Base-by-base conservation (phyloP, 2,329 filamentous ascomycete species). In the Botryotinia narcissicola region DNA sequence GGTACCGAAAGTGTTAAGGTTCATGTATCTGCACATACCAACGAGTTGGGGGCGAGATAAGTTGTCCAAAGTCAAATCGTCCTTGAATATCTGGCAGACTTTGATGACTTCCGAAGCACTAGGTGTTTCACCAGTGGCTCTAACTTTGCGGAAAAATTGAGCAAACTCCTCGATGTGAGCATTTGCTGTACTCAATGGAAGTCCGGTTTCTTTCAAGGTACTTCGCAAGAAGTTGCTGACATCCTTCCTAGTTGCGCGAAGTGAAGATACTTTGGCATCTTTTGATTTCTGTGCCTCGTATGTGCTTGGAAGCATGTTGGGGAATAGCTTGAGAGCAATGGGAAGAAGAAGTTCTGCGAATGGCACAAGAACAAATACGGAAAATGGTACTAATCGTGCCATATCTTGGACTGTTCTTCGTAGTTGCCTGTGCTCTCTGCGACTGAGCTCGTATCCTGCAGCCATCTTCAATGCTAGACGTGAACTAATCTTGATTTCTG, bases 41-140 rank as follows among this genome's bases (percentile, higher is more conserved):
- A 99, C 95, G 70, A 99, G 87, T 84, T 99, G 96, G 25, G 96
- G 96, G 76, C 96, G 89, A 29, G 95, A 98, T 77, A 99, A 85
- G 84, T 99, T 99, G 89, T 99, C 96, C 46, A 99, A 87, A 0
- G 96, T 99, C 79, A 99, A 82, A 82, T 99, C 96, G 81, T 99
- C 96, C 83, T 96, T 97, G 89, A 99, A 99, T 77, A 97, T 92
- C 87, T 98, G 97, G 90, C 96, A 98, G 76, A 99, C 95, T 84
- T 96, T 97, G 86, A 99, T 97, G 76, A 99, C 94, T 81, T 99
- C 96, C 77, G 95, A 89, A 71, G 91, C 89, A 7, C 93, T 96
- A 1, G 96, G 96, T 63, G 92, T 87, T 85, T 98, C 95, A 76
- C 95, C 96, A 1, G 95, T 98, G 29, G 93, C 91, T 71, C 96